Evolutionary conservation across 805 yeast species (phyloP), one percentile per base, ranked within the genome.

Genomic region (Spathaspora girioi): DNA sequence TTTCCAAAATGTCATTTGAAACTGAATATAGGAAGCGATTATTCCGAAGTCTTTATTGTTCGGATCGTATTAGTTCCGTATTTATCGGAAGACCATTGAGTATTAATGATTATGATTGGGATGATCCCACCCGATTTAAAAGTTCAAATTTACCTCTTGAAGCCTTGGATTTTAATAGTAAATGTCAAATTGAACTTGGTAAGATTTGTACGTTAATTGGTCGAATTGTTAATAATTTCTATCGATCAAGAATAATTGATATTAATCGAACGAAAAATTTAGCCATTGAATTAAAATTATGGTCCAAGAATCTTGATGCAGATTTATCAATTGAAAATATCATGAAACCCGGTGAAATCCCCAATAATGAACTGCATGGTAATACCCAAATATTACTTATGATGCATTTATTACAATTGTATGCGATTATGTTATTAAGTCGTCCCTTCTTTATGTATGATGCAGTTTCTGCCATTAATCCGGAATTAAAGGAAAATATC

Each of bases 391-490:
- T 71, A 27, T 35, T 54, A 10, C 43, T 54, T 12, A 50, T 70
- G 8, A 61, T 71, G 2, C 76, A 75, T 56, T 58, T 72, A 5
- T 60, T 65, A 11, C 70, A 73, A 42, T 57, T 75, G n/a, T 65
- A 65, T 52, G 71, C 70, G 0, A 65, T 73, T 12, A 60, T 70
- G 42, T 51, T 75, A 29, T 58, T 76, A n/a, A 61, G 75, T 38
- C 61, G 76, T 17, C 79, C 80, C 5, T 75, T 74, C 51, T 72
- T 71, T 59, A 67, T 72, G 56, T 71, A 65, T 53, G 56, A 48
- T 12, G 52, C 56, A 2, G 52, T 51, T 8, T 15, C 45, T 3
- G 20, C 29, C 2, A 35, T 54, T 9, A 51, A 54, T 40, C n/a
- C 47, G 12, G 31, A 43, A 20, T 18, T 38, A 7, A 19, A 35